Evolutionary conservation across 768 basidiomycete species (phyloP), one percentile per base, ranked within the genome.

Genomic region (Brasilioporus rufonigricans): DNA sequence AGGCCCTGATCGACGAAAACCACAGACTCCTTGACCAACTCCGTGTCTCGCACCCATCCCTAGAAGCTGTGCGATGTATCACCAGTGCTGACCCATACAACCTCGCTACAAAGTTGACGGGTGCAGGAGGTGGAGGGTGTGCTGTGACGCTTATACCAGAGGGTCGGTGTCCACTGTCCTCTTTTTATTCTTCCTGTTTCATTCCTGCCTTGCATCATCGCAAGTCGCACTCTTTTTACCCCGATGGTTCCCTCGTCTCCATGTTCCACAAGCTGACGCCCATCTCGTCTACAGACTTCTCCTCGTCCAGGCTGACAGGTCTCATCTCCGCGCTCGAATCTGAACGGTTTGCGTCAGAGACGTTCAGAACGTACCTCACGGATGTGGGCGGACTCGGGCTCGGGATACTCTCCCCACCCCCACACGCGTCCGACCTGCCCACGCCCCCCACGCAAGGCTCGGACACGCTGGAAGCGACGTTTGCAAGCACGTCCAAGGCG

Each of bases 81-180:
- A 91, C 93, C 0, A 71, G 75, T 11, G 77, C 79, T 11, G 65
- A 75, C 57, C 87, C 86, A 9, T 89, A 87, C 73, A 73, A 74
- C 11, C 76, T 98, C 45, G 85, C 84, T 63, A 94, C 93, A n/a
- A 97, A 98, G 76, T 74, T 99, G 53, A 99, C 97, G 8, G 97
- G 97, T 39, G 96, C 97, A 9, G 97, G 97, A 29, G 97, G 97
- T 38, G 97, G 97, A 24, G 97, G 97, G n/a, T 98, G 97, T 66
- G 87, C 94, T 5, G 93, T 98, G 29, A 96, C 95, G 13, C 81
- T 98, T 33, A 80, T 99, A 48, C 97, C 97, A 48, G 94, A 98
- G 74, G 83, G 96, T 95, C 61, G 60, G 86, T 74, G 8, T 1
- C 2, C 31, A 5, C 24, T 26, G 32, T 35, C 44, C 23, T n/a